Base-by-base conservation (phyloP, 2,329 filamentous ascomycete species). In the Volutella citrinella region DNA sequence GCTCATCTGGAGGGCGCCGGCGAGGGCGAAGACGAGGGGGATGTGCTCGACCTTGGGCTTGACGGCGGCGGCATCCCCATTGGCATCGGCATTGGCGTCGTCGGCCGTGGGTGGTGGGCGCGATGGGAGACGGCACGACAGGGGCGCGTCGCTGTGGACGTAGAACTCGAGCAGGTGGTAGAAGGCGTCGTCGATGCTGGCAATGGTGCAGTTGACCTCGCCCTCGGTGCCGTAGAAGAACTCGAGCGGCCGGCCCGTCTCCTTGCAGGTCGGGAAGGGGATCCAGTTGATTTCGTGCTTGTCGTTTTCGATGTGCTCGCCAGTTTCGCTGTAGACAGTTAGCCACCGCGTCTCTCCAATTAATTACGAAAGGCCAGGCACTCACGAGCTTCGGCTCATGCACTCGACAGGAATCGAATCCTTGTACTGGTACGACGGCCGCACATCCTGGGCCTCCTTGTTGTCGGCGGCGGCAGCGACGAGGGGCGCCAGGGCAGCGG, bases 141-240 rank as follows among this genome's bases (percentile, higher is more conserved):
- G 74, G 9, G 93, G 93, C 13, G 89, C 90, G 65, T 98, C 93
- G 68, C 85, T 89, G 73, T 97, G 93, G 61, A 97, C 83, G 74
- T 97, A 97, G 74, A 96, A 97, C 68, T 97, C 87, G 68, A 91
- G 82, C 32, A 91, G 76, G 65, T 93, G 87, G 72, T 88, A 93
- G 72, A 90, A 84, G 24, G 84, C 77, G 59, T 91, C 87, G 52
- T 76, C 74, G 52, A 91, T 73, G 64, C 86, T 76, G 56, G 83
- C 70, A 52, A 93, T 81, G 35, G 87, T 93, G 70, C 87, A 93
- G 68, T 91, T 91, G 49, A 87, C 65, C 59, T 95, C 89, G 65
- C 65, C 68, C 58, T 91, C 87, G 48, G 85, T 66, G 59, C 90
- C 90, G 68, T 95, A 97, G 60, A 79, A 76, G 59, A 98, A 82